Evolutionary conservation across 257 asterid genomes (phyloP).

Genomic region (Coffea eugenioides): DNA sequence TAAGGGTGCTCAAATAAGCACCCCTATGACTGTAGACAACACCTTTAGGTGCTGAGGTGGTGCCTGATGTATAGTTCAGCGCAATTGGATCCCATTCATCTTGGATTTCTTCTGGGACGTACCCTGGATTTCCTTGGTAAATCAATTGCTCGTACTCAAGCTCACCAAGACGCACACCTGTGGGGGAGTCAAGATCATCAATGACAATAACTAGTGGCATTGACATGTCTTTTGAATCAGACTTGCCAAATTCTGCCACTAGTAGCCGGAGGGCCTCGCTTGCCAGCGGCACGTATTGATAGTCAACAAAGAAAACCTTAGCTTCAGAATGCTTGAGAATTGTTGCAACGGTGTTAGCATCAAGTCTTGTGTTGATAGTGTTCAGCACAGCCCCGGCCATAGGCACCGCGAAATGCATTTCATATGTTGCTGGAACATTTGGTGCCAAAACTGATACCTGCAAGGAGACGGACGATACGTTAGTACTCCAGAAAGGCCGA

Average conservation of each 20-base stretch:
- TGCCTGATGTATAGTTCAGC: constrained; percentile 81
- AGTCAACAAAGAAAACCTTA: constrained; percentile 60
- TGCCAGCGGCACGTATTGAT: constrained; percentile 45
- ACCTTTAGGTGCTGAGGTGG: constrained; percentile 85
- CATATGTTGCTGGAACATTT: constrained; percentile 78
- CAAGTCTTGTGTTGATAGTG: constrained; percentile 73
- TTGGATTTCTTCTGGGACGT: constrained; percentile 31
- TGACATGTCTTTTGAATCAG: constrained; percentile 13
- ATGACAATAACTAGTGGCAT: constrained; percentile 60
- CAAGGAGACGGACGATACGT: not conserved
- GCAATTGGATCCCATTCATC: constrained; percentile 87
- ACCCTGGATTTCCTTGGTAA: constrained; percentile 37
- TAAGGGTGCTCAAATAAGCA: constrained; percentile 68
- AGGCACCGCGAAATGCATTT: constrained; percentile 91
- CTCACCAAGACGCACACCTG: constrained; percentile 47
- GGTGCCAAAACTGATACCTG: constrained; percentile 91
- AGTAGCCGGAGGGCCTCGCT: constrained; percentile 47
- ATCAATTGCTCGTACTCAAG: constrained; percentile 71
- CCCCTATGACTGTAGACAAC: constrained; percentile 92
- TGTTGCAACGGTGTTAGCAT: constrained; percentile 56
- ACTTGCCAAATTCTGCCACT: constrained; percentile 19
- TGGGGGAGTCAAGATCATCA: constrained; percentile 56
- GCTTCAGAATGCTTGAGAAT: constrained; percentile 75
- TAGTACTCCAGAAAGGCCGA: too few relatives aligned
- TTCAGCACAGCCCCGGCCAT: constrained; percentile 95